Evolutionary conservation across 306 rosid species (phyloP), one percentile per base, ranked within the genome.

Genomic region (Cicer cuneatum): DNA sequence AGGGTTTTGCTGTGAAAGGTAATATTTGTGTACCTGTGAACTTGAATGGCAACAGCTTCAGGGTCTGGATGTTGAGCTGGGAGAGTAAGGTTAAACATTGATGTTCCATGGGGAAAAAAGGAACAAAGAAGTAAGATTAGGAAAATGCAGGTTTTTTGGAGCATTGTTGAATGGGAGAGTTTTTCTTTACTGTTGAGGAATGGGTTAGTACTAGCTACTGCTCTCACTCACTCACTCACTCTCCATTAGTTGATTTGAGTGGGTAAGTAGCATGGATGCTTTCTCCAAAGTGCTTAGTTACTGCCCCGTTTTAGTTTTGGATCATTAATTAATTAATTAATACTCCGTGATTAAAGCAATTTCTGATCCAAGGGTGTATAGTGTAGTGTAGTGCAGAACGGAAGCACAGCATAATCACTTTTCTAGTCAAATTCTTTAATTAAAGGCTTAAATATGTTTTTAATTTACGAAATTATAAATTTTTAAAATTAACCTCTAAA

Each of bases 1-100:
- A n/a, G 35, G n/a, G 40, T 43, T 43, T 45, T 3, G 18, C 9
- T 5, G 21, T 47, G 5, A 45, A 57, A 12, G 13, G 35, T 8
- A 5, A 10, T 12, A 2, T 57, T 24, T 69, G 8, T 5, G 43
- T 65, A 89, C 98, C 97, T 81, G 42, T 93, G 92, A 82, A 90
- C 86, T 78, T 89, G 76, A 46, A 39, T 82, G 8, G 82, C 97
- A 48, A 93, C 92, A 60, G 88, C 78, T 54, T 93, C 93, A 0
- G 98, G 97, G 80, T 87, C 75, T 1, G 98, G 98, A 15, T 93
- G 97, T 49, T 89, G 96, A 1, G 96, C 97, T 0, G 96, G 86
- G 19, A 93, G 98, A 62, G 93, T 93, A 83, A 87, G 76, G 85
- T 90, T 93, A 72, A 85, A 80, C 60, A 66, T 47, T 48, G 90